phyloP scores from a whole-genome alignment of 805 yeast genomes.

The Lachancea sp. region DNA sequence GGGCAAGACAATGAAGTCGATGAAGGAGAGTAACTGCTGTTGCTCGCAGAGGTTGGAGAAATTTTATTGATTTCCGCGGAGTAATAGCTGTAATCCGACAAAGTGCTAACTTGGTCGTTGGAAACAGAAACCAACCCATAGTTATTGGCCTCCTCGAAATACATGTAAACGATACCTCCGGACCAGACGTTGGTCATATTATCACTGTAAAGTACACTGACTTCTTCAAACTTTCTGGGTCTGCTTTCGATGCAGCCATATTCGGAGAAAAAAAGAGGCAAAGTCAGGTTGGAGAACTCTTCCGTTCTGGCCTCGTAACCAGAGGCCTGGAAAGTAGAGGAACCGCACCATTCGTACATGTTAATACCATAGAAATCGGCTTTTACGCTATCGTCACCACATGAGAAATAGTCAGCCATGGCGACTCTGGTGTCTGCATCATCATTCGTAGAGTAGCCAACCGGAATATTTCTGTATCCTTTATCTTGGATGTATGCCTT shows the following conservation, averaged over 20 bases:
- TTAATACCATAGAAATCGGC: conserved; percentile 85
- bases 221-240: conserved; percentile 72
- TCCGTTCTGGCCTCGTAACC: conserved; percentile 63
- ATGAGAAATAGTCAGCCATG: conserved; percentile 69
- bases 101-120: conserved; percentile 45
- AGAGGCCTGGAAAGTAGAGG: conserved; percentile 48
- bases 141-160: conserved; percentile 67
- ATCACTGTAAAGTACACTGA: conserved; percentile 52
- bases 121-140: conserved; percentile 64
- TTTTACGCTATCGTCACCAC: conserved; percentile 57
- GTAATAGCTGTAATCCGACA: conserved; percentile 58
- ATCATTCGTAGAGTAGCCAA: conserved; percentile 79
- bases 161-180: conserved; percentile 86
- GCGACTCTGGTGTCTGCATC: conserved; percentile 58
- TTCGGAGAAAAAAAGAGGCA: conserved; percentile 76
- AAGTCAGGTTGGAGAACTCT: conserved; percentile 56
- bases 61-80: conserved; percentile 50
- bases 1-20: conserved; percentile 56
- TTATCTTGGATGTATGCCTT: conserved; percentile 56
- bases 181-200: conserved; percentile 83
- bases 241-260: conserved; percentile 67
- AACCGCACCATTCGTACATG: conserved; percentile 88
- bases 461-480: conserved; percentile 65
- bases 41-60: conserved; percentile 45
- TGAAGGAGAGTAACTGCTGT: conserved; percentile 36